Conservation (phyloP, 148 eudicot species). For the Spergularia bocconei region DNA sequence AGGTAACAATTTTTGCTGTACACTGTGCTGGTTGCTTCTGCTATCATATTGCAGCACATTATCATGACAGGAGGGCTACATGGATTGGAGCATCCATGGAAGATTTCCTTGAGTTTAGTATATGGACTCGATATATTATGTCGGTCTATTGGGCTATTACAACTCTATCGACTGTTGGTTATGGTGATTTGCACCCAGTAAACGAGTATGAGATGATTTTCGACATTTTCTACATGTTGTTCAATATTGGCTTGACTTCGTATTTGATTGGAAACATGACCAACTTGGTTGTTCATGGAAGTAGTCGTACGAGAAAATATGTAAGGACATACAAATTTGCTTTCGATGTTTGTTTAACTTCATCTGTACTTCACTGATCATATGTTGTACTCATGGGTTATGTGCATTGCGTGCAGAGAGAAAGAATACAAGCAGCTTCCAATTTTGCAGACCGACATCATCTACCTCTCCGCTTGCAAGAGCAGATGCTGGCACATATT, state of each 20-base stretch:
- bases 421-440: conserved; percentile 82
- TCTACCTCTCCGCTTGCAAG: conserved; percentile 66
- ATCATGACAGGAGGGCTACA: conserved; percentile 47
- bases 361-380: too few relatives aligned
- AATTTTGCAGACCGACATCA: conserved; percentile 74
- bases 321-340: conserved; percentile 38
- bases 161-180: conserved; percentile 83
- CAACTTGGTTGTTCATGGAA: conserved; percentile 86
- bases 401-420: conserved; percentile 45
- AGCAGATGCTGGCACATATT: conserved; percentile 89
- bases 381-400: neutral
- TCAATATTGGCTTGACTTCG: conserved; percentile 84
- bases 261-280: conserved; percentile 95
- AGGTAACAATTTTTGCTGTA: conserved; percentile 81
- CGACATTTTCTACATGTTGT: conserved; percentile 74
- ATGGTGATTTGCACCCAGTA: conserved; percentile 78
- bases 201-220: conserved; percentile 78
- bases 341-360: too few relatives aligned
- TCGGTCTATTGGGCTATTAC: conserved; percentile 89
- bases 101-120: conserved; percentile 44
- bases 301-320: conserved; percentile 72
- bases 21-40: conserved; percentile 83
- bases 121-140: conserved; percentile 69
- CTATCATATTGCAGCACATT: conserved; percentile 67
- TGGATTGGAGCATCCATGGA: conserved; percentile 63